Conservation (phyloP, 768 basidiomycete genomes). For the Suillus tomentosus region DNA sequence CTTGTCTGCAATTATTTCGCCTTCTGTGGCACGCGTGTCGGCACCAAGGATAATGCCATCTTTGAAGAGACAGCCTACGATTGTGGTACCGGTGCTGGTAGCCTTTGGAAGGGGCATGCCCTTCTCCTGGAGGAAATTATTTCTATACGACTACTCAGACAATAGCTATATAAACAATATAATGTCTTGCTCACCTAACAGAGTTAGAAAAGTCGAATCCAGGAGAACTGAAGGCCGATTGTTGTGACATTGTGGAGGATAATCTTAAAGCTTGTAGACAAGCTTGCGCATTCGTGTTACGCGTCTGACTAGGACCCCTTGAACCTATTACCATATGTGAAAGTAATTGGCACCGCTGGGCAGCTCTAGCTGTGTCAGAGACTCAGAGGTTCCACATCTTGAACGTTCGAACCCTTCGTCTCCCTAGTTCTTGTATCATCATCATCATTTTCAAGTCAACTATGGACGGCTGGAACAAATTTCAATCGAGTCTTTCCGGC, state of each 20-base stretch:
- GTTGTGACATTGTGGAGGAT: slow-evolving; percentile 32
- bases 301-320: slow-evolving; percentile 30
- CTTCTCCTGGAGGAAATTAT: slow-evolving; percentile 68
- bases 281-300: slow-evolving; percentile 23
- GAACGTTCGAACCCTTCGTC: background rate
- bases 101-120: slow-evolving; percentile 80
- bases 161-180: background rate
- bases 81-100: slow-evolving; percentile 94
- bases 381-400: slow-evolving; percentile 1
- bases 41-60: slow-evolving; percentile 95
- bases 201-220: slow-evolving; percentile 84
- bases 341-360: slow-evolving; percentile 14
- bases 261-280: background rate
- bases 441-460: slow-evolving; percentile 9
- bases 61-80: slow-evolving; percentile 93
- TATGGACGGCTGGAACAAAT: slow-evolving; percentile 65
- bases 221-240: slow-evolving; percentile 46
- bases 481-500: slow-evolving; percentile 60
- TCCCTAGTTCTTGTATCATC: slow-evolving; percentile 5
- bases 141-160: slow-evolving; percentile 43
- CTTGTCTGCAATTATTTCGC: slow-evolving; percentile 95
- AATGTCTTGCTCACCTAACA: slow-evolving; percentile 48
- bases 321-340: slow-evolving; percentile 20
- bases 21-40: slow-evolving; percentile 94
- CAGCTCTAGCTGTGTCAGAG: slow-evolving; percentile 6